Conservation (phyloP, 495 filamentous ascomycete genomes). For the Glarea lozoyensis region DNA sequence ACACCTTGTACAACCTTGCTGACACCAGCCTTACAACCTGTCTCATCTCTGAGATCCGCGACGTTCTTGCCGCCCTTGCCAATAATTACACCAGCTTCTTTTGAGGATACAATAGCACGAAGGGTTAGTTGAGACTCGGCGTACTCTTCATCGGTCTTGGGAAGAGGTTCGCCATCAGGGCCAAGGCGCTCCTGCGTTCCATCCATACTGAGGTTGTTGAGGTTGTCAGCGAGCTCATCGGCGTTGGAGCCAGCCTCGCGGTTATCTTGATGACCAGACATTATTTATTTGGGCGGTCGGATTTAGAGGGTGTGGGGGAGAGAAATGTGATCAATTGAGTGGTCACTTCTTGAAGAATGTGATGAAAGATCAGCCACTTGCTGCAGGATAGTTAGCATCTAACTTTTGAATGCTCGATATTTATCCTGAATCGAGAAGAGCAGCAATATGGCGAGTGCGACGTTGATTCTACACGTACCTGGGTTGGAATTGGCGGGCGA, state of each 20-base stretch:
- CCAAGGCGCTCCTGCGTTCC: slow-evolving; percentile 49
- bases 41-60: slow-evolving; percentile 92
- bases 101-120: slow-evolving; percentile 94
- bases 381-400: too few relatives aligned
- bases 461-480: background rate
- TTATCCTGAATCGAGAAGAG: too few relatives aligned
- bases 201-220: slow-evolving; percentile 34
- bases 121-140: slow-evolving; percentile 83
- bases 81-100: slow-evolving; percentile 97
- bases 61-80: slow-evolving; percentile 98
- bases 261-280: slow-evolving; percentile 40
- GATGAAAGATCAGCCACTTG: too few relatives aligned
- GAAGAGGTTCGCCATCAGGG: slow-evolving; percentile 59
- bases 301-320: background rate
- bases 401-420: too few relatives aligned
- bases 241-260: slow-evolving; percentile 41
- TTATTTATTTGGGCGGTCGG: too few relatives aligned
- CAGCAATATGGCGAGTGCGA: too few relatives aligned
- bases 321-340: too few relatives aligned
- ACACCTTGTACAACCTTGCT: slow-evolving; percentile 98
- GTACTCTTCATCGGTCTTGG: slow-evolving; percentile 93
- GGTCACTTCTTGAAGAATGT: too few relatives aligned
- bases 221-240: slow-evolving; percentile 30
- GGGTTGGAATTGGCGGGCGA: background rate
- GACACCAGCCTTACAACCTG: slow-evolving; percentile 93